Percentiles rank a stretch among this genome's conserved stretches.
phyloP scores from a whole-genome alignment of 306 rosid species.

The Chamaecrista fasciculata region DNA sequence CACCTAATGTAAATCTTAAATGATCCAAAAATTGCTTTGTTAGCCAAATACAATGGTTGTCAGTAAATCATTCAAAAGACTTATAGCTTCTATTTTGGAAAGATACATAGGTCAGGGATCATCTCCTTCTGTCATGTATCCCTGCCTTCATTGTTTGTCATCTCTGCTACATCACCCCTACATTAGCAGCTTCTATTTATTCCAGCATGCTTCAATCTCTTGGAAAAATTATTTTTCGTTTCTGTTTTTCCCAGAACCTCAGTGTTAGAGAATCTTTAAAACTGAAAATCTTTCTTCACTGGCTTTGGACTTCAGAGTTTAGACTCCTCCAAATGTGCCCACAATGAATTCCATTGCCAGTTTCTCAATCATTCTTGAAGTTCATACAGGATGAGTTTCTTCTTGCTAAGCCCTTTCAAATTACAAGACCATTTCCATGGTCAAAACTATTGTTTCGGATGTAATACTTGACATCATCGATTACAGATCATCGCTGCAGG shows the following conservation, averaged over 20 bases:
- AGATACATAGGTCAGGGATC: neutral
- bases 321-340: neutral
- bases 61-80: neutral
- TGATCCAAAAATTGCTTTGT: constrained; percentile 15
- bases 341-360: neutral
- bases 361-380: neutral
- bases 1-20: neutral
- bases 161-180: neutral
- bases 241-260: neutral
- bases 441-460: neutral
- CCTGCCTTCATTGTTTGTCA: neutral
- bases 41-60: neutral
- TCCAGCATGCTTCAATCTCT: neutral
- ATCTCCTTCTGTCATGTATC: neutral
- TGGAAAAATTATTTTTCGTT: too few species aligned
- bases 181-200: neutral
- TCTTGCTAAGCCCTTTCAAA: neutral
- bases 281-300: neutral
- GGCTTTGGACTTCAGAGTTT: neutral
- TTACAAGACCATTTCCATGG: neutral
- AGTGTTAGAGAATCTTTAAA: neutral
- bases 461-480: neutral
- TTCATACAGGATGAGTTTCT: neutral
- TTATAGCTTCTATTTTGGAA: neutral
- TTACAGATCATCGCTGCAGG: neutral